Percentiles rank a stretch among this genome's conserved stretches.
Conservation (phyloP, 495 filamentous ascomycete species). For the Penicillium arizonense region DNA sequence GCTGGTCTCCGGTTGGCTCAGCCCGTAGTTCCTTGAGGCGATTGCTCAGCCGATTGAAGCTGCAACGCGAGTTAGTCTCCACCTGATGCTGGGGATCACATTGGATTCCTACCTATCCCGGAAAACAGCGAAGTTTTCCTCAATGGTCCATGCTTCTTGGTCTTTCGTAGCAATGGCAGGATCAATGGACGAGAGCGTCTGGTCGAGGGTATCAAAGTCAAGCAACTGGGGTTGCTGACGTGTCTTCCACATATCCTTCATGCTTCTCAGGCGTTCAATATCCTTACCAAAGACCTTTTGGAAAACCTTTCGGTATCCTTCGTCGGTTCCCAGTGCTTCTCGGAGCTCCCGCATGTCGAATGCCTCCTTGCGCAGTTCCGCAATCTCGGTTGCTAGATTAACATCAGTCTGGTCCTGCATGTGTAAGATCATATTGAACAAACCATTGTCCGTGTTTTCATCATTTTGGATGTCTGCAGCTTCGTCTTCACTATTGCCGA, state of each 20-base stretch:
- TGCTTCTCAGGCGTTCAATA: conserved; percentile 75
- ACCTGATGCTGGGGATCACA: background rate
- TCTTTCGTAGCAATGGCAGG: conserved; percentile 59
- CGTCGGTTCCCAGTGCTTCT: conserved; percentile 73
- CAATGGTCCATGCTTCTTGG: conserved; percentile 74
- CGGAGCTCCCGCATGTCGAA: conserved; percentile 80
- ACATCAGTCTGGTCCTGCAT: conserved; percentile 18
- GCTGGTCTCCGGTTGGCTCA: conserved; percentile 42
- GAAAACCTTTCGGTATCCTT: conserved; percentile 82
- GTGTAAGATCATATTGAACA: conserved; percentile 6
- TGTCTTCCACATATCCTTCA: conserved; percentile 97
- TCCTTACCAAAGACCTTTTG: conserved; percentile 90
- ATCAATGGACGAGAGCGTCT: conserved; percentile 50
- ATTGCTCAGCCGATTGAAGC: conserved; percentile 71
- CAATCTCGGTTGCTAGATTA: conserved; percentile 71
- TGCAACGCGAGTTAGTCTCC: conserved; percentile 23
- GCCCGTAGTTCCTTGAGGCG: conserved; percentile 62
- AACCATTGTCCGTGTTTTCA: conserved; percentile 77
- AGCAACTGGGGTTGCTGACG: conserved; percentile 71
- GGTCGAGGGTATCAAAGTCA: conserved; percentile 54
- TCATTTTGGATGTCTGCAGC: conserved; percentile 66
- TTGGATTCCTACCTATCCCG: conserved; percentile 57
- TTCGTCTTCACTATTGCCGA: conserved; percentile 87
- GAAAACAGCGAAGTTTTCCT: conserved; percentile 85
- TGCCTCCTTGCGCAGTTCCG: conserved; percentile 77